Conservation (phyloP, 345 rosid species). For the Dimocarpus longan region DNA sequence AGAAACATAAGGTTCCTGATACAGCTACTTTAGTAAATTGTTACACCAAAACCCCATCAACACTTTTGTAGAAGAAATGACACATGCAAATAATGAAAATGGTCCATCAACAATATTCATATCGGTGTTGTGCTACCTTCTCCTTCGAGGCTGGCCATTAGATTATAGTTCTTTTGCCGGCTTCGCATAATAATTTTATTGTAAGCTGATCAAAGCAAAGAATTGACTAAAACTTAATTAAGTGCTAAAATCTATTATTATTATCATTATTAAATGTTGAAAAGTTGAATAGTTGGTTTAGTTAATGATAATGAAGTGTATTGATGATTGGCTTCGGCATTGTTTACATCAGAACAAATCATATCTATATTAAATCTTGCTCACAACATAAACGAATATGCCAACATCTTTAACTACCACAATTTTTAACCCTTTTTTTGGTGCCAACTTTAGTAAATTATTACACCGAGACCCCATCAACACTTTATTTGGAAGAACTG, state of each 20-base stretch:
- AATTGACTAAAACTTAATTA: slow-evolving; percentile 10
- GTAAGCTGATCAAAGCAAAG: slow-evolving; percentile 32
- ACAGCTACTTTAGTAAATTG: background rate
- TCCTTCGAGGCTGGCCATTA: slow-evolving; percentile 31
- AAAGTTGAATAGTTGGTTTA: background rate
- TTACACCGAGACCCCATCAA: background rate
- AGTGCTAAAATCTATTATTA: background rate
- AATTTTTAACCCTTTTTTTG: too few species aligned
- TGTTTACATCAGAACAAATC: background rate
- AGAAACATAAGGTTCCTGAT: background rate
- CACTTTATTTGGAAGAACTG: background rate
- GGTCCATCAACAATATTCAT: background rate
- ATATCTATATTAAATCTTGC: background rate
- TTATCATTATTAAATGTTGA: background rate
- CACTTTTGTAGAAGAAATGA: background rate
- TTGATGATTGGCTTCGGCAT: background rate
- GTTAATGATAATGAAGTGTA: background rate
- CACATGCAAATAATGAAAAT: background rate
- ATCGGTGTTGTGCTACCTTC: background rate
- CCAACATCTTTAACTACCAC: too few species aligned
- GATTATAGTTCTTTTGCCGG: slow-evolving; percentile 29
- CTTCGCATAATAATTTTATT: slow-evolving; percentile 2
- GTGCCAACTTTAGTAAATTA: background rate
- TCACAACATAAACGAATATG: background rate
- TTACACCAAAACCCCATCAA: background rate